Conservation (phyloP, 495 filamentous ascomycete species). For the Daldinia bambusicola region DNA sequence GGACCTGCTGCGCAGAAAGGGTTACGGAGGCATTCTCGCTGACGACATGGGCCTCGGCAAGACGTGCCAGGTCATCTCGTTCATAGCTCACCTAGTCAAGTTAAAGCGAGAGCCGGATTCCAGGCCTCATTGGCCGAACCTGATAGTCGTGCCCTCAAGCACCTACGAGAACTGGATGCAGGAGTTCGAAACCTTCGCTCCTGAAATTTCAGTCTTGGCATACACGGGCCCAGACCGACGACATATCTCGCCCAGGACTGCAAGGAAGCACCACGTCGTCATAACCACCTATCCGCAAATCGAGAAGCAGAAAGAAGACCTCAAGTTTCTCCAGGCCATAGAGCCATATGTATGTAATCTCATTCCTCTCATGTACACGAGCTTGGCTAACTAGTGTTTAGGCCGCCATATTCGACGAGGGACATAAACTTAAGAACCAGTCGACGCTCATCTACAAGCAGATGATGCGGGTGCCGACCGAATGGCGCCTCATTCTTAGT, state of each 20-base stretch:
- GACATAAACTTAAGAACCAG: conserved; percentile 89
- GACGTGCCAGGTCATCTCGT: conserved; percentile 94
- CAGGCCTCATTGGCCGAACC: conserved; percentile 73
- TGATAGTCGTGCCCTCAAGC: conserved; percentile 90
- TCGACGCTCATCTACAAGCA: conserved; percentile 81
- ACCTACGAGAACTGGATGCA: conserved; percentile 95
- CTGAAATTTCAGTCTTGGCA: conserved; percentile 74
- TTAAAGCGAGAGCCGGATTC: conserved; percentile 52
- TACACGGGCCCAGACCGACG: conserved; percentile 77
- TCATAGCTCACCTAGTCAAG: conserved; percentile 83
- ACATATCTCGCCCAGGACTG: conserved; percentile 70
- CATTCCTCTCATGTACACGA: neutral
- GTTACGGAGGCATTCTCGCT: conserved; percentile 86
- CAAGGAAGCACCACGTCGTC: conserved; percentile 75
- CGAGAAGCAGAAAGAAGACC: conserved; percentile 52
- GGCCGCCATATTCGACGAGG: conserved; percentile 88
- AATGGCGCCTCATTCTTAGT: conserved; percentile 86
- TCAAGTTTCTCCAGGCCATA: conserved; percentile 51
- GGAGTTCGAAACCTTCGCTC: conserved; percentile 90
- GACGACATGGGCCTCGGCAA: conserved; percentile 99
- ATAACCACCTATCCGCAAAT: conserved; percentile 82
- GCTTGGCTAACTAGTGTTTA: conserved; percentile 26
- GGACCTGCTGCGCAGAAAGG: conserved; percentile 76
- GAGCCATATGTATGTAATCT: conserved; percentile 56
- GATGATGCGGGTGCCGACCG: conserved; percentile 78